A percentile compares a stretch with the other conserved stretches of the same genome.
Evolutionary conservation across 352 stramenopile species (phyloP).

Genomic region (Phytophthora pistaciae): DNA sequence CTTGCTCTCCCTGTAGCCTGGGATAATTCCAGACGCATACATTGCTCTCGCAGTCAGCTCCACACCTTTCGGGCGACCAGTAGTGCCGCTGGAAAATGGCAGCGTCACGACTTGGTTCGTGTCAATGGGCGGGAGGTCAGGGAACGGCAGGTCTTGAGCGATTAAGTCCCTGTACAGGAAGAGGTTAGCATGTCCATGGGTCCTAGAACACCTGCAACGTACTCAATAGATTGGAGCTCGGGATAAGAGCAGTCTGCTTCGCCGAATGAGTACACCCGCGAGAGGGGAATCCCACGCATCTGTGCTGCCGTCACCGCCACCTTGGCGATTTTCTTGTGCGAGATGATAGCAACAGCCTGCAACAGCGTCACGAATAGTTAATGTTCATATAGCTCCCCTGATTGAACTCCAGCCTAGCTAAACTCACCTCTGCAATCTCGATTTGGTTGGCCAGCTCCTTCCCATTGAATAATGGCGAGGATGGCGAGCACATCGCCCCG

Average conservation of each 20-base stretch:
- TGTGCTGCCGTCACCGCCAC: not conserved
- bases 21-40: constrained; percentile 73
- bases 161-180: constrained; percentile 59
- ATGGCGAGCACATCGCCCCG: not conserved
- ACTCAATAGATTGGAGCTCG: constrained; percentile 37
- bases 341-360: not conserved
- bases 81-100: constrained; percentile 94
- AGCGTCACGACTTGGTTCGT: constrained; percentile 46
- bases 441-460: not conserved
- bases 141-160: constrained; percentile 18
- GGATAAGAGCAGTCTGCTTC: not conserved
- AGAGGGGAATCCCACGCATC: not conserved
- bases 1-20: constrained; percentile 42
- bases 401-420: not conserved
- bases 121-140: constrained; percentile 21
- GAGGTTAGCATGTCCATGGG: not conserved
- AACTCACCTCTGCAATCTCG: constrained; percentile 7
- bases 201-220: not conserved
- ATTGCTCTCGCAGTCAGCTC: constrained; percentile 90
- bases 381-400: not conserved
- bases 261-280: constrained; percentile 34
- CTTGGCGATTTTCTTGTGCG: not conserved
- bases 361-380: not conserved
- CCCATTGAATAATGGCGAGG: not conserved
- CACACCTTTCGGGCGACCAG: constrained; percentile 88